Evolutionary conservation across 257 asterid genomes (phyloP), one percentile per base, ranked within the genome.

Genomic region (Salvia hispanica): DNA sequence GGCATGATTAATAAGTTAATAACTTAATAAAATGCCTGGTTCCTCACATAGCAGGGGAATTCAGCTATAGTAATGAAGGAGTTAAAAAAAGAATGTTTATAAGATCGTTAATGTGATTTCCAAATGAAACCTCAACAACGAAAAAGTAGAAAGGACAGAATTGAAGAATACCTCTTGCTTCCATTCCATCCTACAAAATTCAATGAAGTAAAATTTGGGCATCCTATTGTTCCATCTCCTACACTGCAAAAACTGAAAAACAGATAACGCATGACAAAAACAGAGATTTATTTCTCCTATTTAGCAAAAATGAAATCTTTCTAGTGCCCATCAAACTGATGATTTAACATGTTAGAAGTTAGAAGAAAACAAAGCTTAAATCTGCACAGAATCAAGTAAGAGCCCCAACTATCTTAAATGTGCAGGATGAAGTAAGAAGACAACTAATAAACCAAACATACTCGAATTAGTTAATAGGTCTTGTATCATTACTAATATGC

Each of bases 91-190:
- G 52, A 44, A 46, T 69, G 21, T 10, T 3, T 6, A n/a, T 64
- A 62, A 50, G 9, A 21, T 16, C 12, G 42, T 3, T 15, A 34
- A 34, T 34, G 39, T 34, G 42, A 58, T 5, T 43, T 33, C 8
- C 44, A 51, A 47, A 53, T 18, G 74, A 69, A 14, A 7, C 25
- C 16, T 42, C 2, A 60, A 60, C 40, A 37, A 11, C 4, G 2
- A 28, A 12, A 52, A 13, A 7, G 6, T 6, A 45, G 10, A 51
- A 62, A 62, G 39, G 15, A n/a, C 8, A 40, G 25, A 44, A 54
- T 11, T 34, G 15, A 62, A 43, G 7, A 66, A 43, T 72, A 89
- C 92, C 92, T 80, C 78, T 25, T 72, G 81, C 64, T 77, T 78
- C 77, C 78, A 78, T 77, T 78, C 77, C 78, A 78, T 69, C 78